Evolutionary conservation across 1,284 basidiomycete species (phyloP).

Genomic region (Coriolopsis trogii): DNA sequence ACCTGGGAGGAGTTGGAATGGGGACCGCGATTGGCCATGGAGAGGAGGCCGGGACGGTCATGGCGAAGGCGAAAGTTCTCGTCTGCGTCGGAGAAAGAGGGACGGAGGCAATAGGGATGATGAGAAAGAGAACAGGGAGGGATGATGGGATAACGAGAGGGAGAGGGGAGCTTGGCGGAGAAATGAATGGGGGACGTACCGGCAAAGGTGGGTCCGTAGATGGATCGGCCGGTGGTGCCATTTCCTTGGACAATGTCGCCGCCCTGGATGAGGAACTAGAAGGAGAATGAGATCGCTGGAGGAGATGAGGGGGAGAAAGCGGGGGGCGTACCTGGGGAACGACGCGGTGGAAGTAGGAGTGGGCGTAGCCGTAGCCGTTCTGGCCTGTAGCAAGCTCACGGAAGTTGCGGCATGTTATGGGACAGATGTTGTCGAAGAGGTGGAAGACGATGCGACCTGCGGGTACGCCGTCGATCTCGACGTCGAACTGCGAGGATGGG

Average conservation of each 20-base stretch:
- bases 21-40: slow-evolving; percentile 65
- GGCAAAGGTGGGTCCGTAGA: slow-evolving; percentile 33
- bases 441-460: slow-evolving; percentile 83
- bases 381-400: slow-evolving; percentile 86
- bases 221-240: slow-evolving; percentile 61
- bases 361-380: slow-evolving; percentile 65
- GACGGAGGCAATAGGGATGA: not conserved
- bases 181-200: slow-evolving; percentile 24
- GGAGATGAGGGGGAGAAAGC: not conserved
- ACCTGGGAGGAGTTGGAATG: slow-evolving; percentile 58
- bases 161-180: not conserved
- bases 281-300: not conserved
- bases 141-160: not conserved
- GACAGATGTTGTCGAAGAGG: slow-evolving; percentile 76
- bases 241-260: slow-evolving; percentile 48
- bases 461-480: slow-evolving; percentile 58
- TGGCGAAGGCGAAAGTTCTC: slow-evolving; percentile 46
- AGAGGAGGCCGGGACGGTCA: slow-evolving; percentile 49
- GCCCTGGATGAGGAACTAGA: slow-evolving; percentile 40
- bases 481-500: slow-evolving; percentile 67
- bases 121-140: not conserved
- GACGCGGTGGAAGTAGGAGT: slow-evolving; percentile 81
- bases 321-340: slow-evolving; percentile 48
- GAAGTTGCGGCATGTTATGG: slow-evolving; percentile 86
- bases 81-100: slow-evolving; percentile 28